Conservation (phyloP, 208 protist species). For the Acanthamoeba triangularis region DNA sequence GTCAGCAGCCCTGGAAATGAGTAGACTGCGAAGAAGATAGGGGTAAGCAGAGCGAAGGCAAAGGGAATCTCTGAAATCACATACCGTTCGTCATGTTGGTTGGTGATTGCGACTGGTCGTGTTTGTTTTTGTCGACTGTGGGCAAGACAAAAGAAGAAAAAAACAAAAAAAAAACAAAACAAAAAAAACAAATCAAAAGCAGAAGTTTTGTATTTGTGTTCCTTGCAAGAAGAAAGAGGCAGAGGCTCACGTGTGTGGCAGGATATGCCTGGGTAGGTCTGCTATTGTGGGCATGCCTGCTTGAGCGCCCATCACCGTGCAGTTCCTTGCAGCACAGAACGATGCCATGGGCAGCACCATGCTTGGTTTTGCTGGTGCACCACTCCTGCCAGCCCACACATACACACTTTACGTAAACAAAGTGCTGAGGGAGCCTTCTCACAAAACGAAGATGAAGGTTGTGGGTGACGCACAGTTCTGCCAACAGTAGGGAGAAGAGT, state of each 20-base stretch:
- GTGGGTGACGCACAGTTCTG: background rate
- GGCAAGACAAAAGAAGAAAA: no score
- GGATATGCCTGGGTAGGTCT: background rate
- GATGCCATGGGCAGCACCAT: background rate
- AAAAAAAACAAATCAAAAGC: conserved; percentile 31
- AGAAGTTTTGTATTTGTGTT: no score
- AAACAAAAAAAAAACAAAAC: no score
- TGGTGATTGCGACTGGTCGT: no score
- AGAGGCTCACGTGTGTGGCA: no score
- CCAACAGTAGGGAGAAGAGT: background rate
- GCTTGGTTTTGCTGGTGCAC: background rate
- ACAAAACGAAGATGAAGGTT: background rate
- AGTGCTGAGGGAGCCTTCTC: background rate
- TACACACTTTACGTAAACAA: background rate
- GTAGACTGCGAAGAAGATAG: background rate
- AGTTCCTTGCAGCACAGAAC: background rate
- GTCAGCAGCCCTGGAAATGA: conserved; percentile 42
- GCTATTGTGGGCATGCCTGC: background rate
- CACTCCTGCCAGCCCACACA: no score
- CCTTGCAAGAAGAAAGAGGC: no score
- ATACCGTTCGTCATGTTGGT: conserved; percentile 17
- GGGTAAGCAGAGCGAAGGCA: background rate
- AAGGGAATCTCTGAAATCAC: background rate
- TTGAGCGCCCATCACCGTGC: background rate
- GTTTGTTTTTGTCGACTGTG: no score